phyloP scores from a whole-genome alignment of 805 yeast genomes.

The Candida pseudofarinosa region DNA sequence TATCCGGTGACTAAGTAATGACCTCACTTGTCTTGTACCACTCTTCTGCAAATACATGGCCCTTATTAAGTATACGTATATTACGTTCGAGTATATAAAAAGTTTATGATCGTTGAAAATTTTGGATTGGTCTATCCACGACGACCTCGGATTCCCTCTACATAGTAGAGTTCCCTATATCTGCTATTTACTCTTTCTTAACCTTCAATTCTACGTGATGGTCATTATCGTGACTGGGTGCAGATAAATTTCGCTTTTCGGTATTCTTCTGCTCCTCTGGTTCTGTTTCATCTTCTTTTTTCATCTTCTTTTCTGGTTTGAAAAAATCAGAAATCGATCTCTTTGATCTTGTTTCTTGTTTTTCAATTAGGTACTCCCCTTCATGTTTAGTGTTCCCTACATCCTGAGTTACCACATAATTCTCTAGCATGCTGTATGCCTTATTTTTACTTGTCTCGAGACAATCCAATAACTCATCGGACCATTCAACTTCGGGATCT shows the following conservation, averaged over 20 bases:
- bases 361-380: conserved; percentile 35
- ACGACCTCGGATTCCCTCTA: background rate
- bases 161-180: background rate
- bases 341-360: conserved; percentile 14
- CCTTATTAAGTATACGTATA: background rate
- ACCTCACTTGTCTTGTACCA: background rate
- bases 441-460: conserved; percentile 32
- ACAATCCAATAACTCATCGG: conserved; percentile 32
- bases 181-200: background rate
- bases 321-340: conserved; percentile 29
- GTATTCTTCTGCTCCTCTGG: conserved; percentile 6
- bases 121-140: background rate
- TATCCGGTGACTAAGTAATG: background rate
- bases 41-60: background rate
- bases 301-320: conserved; percentile 6
- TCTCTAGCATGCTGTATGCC: conserved; percentile 38
- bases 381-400: conserved; percentile 63
- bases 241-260: conserved; percentile 1
- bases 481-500: conserved; percentile 38
- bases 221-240: background rate
- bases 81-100: background rate
- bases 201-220: background rate
- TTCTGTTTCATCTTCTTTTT: conserved; percentile 5
- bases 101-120: conserved; percentile 1
- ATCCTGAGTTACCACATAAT: conserved; percentile 53